Percentiles rank a stretch among this genome's conserved stretches.
These are phyloP conservation scores for Podochytrium sp. DNA, from an alignment of 192 early-diverging fungal species.

Conservation along the genomic window DNA sequence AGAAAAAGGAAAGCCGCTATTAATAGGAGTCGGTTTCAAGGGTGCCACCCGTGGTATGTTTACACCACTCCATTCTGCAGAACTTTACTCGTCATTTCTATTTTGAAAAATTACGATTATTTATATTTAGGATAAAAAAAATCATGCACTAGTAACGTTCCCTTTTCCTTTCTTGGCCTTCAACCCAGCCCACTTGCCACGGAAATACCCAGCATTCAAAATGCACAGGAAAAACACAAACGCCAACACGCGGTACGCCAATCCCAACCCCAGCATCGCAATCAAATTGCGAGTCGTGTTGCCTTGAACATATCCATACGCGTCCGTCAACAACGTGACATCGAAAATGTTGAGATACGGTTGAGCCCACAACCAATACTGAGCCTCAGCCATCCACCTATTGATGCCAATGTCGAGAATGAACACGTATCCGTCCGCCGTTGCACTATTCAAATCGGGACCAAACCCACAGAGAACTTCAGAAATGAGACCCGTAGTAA, in stretches of 20 bases:
- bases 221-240: conserved; percentile 28
- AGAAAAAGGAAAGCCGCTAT: too few relatives aligned
- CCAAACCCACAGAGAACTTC: conserved; percentile 43
- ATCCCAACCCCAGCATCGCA: not conserved
- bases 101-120: too few relatives aligned
- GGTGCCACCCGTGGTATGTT: too few relatives aligned
- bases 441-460: conserved; percentile 26
- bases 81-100: too few relatives aligned
- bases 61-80: too few relatives aligned
- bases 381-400: conserved; percentile 41
- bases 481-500: conserved; percentile 25
- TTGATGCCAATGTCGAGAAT: conserved; percentile 35
- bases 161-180: conserved; percentile 1
- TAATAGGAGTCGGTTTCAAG: too few relatives aligned
- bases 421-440: conserved; percentile 31
- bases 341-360: not conserved
- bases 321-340: not conserved
- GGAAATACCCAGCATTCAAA: not conserved
- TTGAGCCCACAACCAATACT: conserved; percentile 13
- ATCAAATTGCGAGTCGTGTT: conserved; percentile 2
- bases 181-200: not conserved
- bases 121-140: too few relatives aligned
- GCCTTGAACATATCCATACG: conserved; percentile 12
- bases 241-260: not conserved
- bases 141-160: too few relatives aligned